A percentile compares a stretch with the other conserved stretches of the same genome.
phyloP scores from a whole-genome alignment of 1,284 basidiomycete species.

The Pseudozyma thailandica region DNA sequence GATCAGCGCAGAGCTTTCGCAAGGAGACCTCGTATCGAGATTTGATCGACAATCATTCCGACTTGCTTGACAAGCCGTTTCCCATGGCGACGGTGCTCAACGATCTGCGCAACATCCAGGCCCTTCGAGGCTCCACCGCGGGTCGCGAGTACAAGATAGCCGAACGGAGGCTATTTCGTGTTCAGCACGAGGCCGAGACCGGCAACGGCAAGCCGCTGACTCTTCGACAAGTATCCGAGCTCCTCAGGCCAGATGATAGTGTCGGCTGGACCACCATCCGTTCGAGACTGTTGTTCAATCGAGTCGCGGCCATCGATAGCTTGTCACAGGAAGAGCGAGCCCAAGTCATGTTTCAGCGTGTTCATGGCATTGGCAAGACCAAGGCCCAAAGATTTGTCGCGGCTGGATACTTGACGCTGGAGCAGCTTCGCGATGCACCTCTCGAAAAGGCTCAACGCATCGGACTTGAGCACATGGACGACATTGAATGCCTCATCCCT shows the following conservation, averaged over 20 bases:
- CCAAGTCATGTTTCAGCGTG: constrained; percentile 24
- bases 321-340: constrained; percentile 22
- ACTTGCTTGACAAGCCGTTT: constrained; percentile 31
- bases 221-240: constrained; percentile 17
- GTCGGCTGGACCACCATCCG: constrained; percentile 32
- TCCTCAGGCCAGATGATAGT: constrained; percentile 35
- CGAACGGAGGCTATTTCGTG: constrained; percentile 35
- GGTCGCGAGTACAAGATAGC: constrained; percentile 30
- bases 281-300: constrained; percentile 18
- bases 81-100: constrained; percentile 37
- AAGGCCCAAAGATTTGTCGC: constrained; percentile 32
- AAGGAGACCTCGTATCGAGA: constrained; percentile 25
- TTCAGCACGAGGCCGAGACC: constrained; percentile 35
- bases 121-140: constrained; percentile 9
- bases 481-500: constrained; percentile 39
- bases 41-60: constrained; percentile 20
- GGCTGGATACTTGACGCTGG: constrained; percentile 29
- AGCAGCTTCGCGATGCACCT: constrained; percentile 29
- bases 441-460: constrained; percentile 32
- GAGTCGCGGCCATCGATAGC: constrained; percentile 23
- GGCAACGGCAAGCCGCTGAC: constrained; percentile 17
- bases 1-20: not conserved
- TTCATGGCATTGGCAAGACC: constrained; percentile 27
- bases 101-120: constrained; percentile 38
- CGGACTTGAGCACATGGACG: constrained; percentile 28